phyloP scores from a whole-genome alignment of 2,329 filamentous ascomycete species.

The Epichloe sylvatica region DNA sequence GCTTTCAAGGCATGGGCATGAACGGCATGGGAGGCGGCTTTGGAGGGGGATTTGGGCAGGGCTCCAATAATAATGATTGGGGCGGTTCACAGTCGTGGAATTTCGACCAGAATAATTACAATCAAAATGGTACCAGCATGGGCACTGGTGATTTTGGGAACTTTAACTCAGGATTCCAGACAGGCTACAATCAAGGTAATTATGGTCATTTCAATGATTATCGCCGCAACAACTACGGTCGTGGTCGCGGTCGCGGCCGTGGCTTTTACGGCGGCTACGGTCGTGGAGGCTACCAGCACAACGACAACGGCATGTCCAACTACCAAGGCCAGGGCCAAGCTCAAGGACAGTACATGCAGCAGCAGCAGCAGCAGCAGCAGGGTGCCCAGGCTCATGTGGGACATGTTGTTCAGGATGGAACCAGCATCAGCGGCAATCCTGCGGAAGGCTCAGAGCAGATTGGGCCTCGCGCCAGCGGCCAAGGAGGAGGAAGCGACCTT shows the following conservation, averaged over 20 bases:
- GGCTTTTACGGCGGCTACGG: conserved; percentile 43
- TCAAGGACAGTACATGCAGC: conserved; percentile 18
- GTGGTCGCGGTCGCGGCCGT: conserved; percentile 51
- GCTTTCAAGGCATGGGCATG: conserved; percentile 66
- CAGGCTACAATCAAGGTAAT: conserved; percentile 73
- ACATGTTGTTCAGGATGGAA: conserved; percentile 12
- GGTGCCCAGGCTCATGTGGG: conserved; percentile 3
- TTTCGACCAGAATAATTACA: conserved; percentile 81
- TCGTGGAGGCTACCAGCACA: conserved; percentile 35
- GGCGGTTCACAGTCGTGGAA: conserved; percentile 71
- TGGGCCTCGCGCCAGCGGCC: conserved; percentile 5
- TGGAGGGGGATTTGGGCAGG: conserved; percentile 46
- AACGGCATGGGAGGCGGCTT: conserved; percentile 59
- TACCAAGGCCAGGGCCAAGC: conserved; percentile 21
- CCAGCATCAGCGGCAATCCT: conserved; percentile 6
- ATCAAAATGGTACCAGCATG: conserved; percentile 72
- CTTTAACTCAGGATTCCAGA: conserved; percentile 63
- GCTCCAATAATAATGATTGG: conserved; percentile 68
- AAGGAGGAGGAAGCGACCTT: conserved; percentile 6
- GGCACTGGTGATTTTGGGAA: conserved; percentile 67
- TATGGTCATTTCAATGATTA: conserved; percentile 75
- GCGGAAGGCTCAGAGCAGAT: conserved; percentile 15
- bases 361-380: conserved; percentile 13
- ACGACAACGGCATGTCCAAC: conserved; percentile 22
- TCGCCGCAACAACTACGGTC: conserved; percentile 52